Base-by-base conservation (phyloP, 768 basidiomycete species). In the Amanita jacksonii region DNA sequence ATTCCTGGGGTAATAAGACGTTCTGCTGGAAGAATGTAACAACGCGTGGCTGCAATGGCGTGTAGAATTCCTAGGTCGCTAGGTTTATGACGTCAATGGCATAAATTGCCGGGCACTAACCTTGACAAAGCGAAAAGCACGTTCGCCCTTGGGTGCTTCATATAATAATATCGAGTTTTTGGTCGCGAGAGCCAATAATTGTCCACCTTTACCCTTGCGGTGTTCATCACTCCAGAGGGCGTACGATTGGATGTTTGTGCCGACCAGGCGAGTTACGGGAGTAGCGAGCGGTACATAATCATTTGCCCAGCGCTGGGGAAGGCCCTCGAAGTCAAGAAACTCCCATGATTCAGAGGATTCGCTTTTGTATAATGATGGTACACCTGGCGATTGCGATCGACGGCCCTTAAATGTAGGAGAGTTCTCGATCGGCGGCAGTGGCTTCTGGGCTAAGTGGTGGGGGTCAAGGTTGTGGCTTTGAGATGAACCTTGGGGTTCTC, bases 101-200 rank as follows among this genome's bases (percentile, higher is more conserved):
- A 15, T 5, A 6, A 33, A 40, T 12, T 27, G 27, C 25, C 24
- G 38, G 32, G 7, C 31, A 49, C 62, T 34, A 20, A 81, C 87
- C 76, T 87, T 90, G 35, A 87, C 73, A 54, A 85, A 87, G 50
- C 78, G 74, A 55, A 89, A 91, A 0, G 84, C 84, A 15, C 88
- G 69, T 60, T 91, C 85, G 15, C 85, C 84, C 57, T 76, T 80
- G 0, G 85, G 85, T 1, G 87, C 81, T 60, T 91, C 85, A 50
- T 86, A 91, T 10, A 91, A 53, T 12, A 85, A 61, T 36, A 90
- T 82, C 46, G 72, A 79, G 33, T 61, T 69, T 57, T 85, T 88
- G 1, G 84, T 84, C 5, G 78, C 83, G 16, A 91, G 74, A 1
- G 86, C 88, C 15, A 91, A 73, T 28, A 83, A 62, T 28, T 69